These are phyloP conservation scores for Diaporthe helianthi DNA, from an alignment of 2,329 filamentous ascomycete species.

Conservation along the genomic window DNA sequence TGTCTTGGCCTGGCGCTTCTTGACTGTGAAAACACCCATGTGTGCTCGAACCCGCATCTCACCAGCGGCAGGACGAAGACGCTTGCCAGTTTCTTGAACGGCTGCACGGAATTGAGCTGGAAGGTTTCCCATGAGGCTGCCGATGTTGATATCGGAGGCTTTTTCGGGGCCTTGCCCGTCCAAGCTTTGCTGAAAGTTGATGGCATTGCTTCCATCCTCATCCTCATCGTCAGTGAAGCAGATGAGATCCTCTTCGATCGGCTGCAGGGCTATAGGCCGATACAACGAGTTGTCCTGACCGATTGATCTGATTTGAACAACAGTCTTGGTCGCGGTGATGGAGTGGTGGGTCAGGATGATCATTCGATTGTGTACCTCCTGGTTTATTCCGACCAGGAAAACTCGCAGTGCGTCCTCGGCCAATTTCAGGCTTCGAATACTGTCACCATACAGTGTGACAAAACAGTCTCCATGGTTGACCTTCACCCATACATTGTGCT, in stretches of 20 bases:
- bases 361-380: slow-evolving; percentile 7
- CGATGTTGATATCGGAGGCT: background rate
- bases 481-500: slow-evolving; percentile 17
- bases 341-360: background rate
- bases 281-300: background rate
- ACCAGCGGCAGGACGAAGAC: slow-evolving; percentile 25
- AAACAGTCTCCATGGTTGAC: background rate
- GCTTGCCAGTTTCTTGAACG: slow-evolving; percentile 23
- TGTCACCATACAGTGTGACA: background rate
- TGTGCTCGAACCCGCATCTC: slow-evolving; percentile 28
- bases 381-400: slow-evolving; percentile 18
- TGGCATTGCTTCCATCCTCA: background rate
- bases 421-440: background rate
- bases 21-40: slow-evolving; percentile 19
- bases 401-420: slow-evolving; percentile 18
- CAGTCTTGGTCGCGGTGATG: background rate
- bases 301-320: slow-evolving; percentile 14
- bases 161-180: background rate
- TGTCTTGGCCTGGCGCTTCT: background rate
- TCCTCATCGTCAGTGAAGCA: background rate
- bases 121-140: background rate
- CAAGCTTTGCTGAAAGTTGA: background rate
- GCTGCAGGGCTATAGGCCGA: background rate
- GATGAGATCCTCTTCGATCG: background rate
- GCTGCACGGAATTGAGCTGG: background rate